phyloP scores from a whole-genome alignment of 768 basidiomycete species.

The Infundibulicybe gibba region DNA sequence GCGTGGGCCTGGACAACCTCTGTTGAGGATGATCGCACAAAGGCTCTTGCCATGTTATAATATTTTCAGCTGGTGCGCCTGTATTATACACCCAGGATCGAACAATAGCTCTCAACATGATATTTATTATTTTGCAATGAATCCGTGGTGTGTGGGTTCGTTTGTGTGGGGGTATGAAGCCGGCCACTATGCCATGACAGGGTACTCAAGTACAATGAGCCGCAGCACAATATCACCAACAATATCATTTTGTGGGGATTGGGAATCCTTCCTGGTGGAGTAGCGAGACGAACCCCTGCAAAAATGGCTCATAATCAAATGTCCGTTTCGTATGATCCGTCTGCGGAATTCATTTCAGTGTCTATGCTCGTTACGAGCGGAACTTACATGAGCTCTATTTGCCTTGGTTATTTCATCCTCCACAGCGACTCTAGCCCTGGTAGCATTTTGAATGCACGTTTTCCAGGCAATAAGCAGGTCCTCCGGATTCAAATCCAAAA shows the following conservation, averaged over 20 bases:
- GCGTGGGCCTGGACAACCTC: constrained; percentile 60
- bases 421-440: constrained; percentile 34
- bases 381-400: constrained; percentile 39
- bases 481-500: constrained; percentile 38
- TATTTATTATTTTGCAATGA: too few relatives aligned
- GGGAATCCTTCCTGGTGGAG: constrained; percentile 46
- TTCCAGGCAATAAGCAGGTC: constrained; percentile 43
- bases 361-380: not conserved
- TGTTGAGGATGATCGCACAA: constrained; percentile 22
- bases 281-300: constrained; percentile 37
- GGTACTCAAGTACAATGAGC: too few relatives aligned
- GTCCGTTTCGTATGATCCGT: constrained; percentile 56
- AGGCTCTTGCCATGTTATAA: too few relatives aligned
- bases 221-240: too few relatives aligned
- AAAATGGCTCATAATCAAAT: constrained; percentile 62
- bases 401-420: constrained; percentile 50
- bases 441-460: constrained; percentile 35
- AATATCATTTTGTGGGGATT: constrained; percentile 23
- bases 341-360: constrained; percentile 22
- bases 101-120: too few relatives aligned
- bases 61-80: too few relatives aligned
- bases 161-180: too few relatives aligned
- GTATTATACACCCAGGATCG: too few relatives aligned
- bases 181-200: too few relatives aligned
- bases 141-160: too few relatives aligned